Base-by-base conservation (phyloP, 192 early-diverging fungal genomes). In the Coemansia sp. region DNA sequence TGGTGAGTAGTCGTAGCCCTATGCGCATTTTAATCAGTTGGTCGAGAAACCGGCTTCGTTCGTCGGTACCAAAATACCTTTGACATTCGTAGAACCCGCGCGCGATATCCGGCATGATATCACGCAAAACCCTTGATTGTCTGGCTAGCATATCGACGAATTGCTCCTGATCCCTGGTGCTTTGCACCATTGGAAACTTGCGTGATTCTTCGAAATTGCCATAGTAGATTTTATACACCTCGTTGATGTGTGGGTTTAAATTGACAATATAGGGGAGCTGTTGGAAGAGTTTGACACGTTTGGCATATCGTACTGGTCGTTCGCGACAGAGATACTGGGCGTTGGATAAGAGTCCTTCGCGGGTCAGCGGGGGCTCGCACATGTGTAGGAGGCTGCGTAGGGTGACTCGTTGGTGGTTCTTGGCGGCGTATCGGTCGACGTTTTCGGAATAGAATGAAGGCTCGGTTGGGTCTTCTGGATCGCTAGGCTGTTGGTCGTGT, bases 181-280 rank as follows among this genome's bases (percentile, higher is more conserved):
- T 74, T 12, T 69, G 61, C 1, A 89, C 83, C 50, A 52, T 42
- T 1, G 93, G 89, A 40, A 87, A 84, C 2, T 72, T 54, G 4
- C 77, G 78, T 0, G 94, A 73, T 18, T 64, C 81, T 48, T 88
- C 87, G 71, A 92, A 89, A 29, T 91, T 87, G 36, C 84, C 74
- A 59, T 81, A 86, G 61, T 91, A 92, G 0, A 92, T 81, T 32
- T 85, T 64, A 73, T 94, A 94, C 11, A 94, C 85, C 29, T 68
- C 66, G 56, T 88, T 83, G 61, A 97, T 92, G 66, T 91, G 82
- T 0, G 95, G 95, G 67, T 97, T 97, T 32, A 92, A 89, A 55
- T 92, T 94, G 36, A 97, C 94, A 58, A 97, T 97, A 68, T 91
- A 96, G 0, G 93, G 94, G 12, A 96, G 83, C 42, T 84, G 88